These are phyloP conservation scores for Sporothrix luriei DNA, from an alignment of 2,329 filamentous ascomycete genomes.

Conservation along the genomic window DNA sequence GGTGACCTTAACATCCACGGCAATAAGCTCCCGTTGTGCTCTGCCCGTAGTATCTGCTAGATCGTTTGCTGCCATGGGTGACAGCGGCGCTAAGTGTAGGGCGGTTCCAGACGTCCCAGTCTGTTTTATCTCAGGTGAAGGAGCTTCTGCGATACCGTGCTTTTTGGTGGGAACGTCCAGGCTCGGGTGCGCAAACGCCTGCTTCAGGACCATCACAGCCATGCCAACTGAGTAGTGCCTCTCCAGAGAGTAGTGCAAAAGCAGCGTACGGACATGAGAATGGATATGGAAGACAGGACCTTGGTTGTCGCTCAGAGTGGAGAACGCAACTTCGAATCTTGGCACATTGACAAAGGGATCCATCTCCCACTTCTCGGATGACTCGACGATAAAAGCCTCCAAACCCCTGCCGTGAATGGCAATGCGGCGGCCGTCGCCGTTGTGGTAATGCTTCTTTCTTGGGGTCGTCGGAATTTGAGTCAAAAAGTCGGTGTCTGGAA, in stretches of 20 bases:
- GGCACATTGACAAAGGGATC: conserved; percentile 87
- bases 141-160: conserved; percentile 20
- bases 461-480: conserved; percentile 55
- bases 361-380: conserved; percentile 76
- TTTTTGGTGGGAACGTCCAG: conserved; percentile 43
- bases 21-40: conserved; percentile 65
- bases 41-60: neutral
- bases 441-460: conserved; percentile 58
- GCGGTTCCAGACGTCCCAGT: neutral
- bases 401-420: conserved; percentile 79
- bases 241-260: conserved; percentile 88
- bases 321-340: conserved; percentile 81
- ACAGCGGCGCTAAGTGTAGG: neutral
- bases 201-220: conserved; percentile 72
- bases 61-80: neutral
- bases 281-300: conserved; percentile 88
- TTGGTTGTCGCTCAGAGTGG: conserved; percentile 81
- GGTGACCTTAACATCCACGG: conserved; percentile 77
- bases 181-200: conserved; percentile 64
- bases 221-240: conserved; percentile 88
- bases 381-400: conserved; percentile 89
- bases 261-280: conserved; percentile 74
- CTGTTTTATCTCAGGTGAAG: neutral
- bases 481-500: conserved; percentile 68
- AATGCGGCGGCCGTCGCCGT: conserved; percentile 76